Conservation (phyloP, 2,329 filamentous ascomycete genomes). For the Capronia coronata region DNA sequence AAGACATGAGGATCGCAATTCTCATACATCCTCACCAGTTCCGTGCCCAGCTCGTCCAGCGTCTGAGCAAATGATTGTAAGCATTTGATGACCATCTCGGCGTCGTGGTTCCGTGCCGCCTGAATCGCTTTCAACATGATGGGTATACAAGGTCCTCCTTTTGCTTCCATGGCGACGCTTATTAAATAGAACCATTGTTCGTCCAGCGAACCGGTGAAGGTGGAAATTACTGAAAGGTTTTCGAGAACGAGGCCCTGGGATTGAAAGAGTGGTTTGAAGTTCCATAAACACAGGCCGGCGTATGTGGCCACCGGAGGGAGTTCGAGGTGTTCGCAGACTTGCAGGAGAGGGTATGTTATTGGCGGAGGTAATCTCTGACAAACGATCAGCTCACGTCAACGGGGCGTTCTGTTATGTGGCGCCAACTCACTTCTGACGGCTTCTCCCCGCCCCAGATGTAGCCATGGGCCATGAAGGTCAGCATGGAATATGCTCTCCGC, state of each 20-base stretch:
- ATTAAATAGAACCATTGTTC: slow-evolving; percentile 99
- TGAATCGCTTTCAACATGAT: slow-evolving; percentile 83
- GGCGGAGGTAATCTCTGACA: slow-evolving; percentile 64
- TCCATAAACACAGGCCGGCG: slow-evolving; percentile 87
- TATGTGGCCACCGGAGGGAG: slow-evolving; percentile 91
- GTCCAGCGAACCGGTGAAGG: slow-evolving; percentile 88
- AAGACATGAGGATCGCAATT: slow-evolving; percentile 91
- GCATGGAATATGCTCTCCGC: slow-evolving; percentile 74
- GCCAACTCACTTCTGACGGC: slow-evolving; percentile 57
- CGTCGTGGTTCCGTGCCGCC: slow-evolving; percentile 67
- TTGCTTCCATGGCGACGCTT: slow-evolving; percentile 90
- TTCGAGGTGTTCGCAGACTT: slow-evolving; percentile 70
- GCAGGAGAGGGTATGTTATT: slow-evolving; percentile 74
- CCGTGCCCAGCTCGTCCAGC: slow-evolving; percentile 70
- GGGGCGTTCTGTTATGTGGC: no score
- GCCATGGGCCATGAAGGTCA: slow-evolving; percentile 73
- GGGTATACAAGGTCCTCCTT: slow-evolving; percentile 77
- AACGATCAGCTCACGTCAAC: background rate
- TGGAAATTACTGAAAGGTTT: slow-evolving; percentile 80
- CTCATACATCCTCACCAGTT: slow-evolving; percentile 88
- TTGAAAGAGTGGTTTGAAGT: slow-evolving; percentile 85
- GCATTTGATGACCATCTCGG: slow-evolving; percentile 63
- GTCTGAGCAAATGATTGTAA: slow-evolving; percentile 79
- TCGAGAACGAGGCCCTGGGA: slow-evolving; percentile 78
- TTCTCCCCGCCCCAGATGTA: slow-evolving; percentile 83